Percentiles rank a stretch among this genome's conserved stretches.
phyloP scores from a whole-genome alignment of 2,329 filamentous ascomycete species.

The Massarina eburnea region DNA sequence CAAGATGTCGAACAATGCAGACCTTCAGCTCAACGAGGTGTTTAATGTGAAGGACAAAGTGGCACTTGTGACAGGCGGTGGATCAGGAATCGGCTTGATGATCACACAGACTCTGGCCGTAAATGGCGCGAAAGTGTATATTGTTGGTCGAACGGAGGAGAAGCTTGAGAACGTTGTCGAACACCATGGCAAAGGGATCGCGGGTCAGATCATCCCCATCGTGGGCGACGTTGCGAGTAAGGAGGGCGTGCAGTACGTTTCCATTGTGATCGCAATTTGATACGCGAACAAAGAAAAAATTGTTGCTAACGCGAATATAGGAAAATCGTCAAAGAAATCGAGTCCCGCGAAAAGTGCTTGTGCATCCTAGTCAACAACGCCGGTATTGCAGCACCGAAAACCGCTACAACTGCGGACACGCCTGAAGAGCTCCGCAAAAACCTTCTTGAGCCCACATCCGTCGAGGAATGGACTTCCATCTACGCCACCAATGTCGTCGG shows the following conservation, averaged over 20 bases:
- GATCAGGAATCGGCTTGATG: slow-evolving; percentile 53
- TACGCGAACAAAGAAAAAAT: neutral
- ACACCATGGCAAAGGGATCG: slow-evolving; percentile 46
- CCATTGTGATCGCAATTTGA: too few species aligned
- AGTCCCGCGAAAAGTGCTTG: slow-evolving; percentile 48
- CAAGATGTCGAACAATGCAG: slow-evolving; percentile 39
- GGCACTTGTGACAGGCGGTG: slow-evolving; percentile 49
- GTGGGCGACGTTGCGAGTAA: slow-evolving; percentile 49
- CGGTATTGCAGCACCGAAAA: slow-evolving; percentile 46
- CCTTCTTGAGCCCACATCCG: slow-evolving; percentile 47
- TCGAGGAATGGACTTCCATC: slow-evolving; percentile 49
- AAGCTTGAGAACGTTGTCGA: slow-evolving; percentile 52
- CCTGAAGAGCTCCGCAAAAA: slow-evolving; percentile 50
- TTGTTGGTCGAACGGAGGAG: slow-evolving; percentile 50
- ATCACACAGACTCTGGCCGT: slow-evolving; percentile 50
- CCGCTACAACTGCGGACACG: slow-evolving; percentile 39
- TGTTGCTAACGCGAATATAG: slow-evolving; percentile 9
- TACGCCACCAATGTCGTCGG: slow-evolving; percentile 52
- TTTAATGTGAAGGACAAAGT: slow-evolving; percentile 45
- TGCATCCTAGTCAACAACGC: slow-evolving; percentile 53
- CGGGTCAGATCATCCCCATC: slow-evolving; percentile 51
- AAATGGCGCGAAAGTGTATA: slow-evolving; percentile 52
- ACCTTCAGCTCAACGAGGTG: slow-evolving; percentile 34
- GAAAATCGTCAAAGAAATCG: slow-evolving; percentile 47
- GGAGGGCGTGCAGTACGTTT: slow-evolving; percentile 42